These are phyloP conservation scores for Penicillium brasilianum DNA, from an alignment of 2,329 filamentous ascomycete genomes.

Conservation along the genomic window DNA sequence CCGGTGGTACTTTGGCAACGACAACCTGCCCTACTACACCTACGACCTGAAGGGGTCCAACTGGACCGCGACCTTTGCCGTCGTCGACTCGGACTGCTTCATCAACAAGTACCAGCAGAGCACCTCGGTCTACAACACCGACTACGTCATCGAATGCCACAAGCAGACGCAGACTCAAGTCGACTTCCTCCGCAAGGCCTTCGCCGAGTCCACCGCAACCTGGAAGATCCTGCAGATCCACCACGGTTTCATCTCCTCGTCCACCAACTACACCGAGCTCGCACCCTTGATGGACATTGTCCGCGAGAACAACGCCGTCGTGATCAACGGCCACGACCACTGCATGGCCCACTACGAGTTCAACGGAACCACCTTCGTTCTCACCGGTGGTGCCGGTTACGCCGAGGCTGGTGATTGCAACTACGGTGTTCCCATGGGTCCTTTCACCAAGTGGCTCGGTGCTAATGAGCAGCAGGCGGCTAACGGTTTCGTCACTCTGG, in stretches of 20 bases:
- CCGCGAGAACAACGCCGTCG: slow-evolving; percentile 23
- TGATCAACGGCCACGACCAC: slow-evolving; percentile 36
- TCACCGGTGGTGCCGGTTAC: slow-evolving; percentile 22
- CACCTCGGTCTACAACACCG: slow-evolving; percentile 30
- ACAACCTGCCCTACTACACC: slow-evolving; percentile 28
- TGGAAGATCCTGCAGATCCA: slow-evolving; percentile 36
- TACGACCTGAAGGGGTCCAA: slow-evolving; percentile 29
- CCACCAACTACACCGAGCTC: slow-evolving; percentile 29
- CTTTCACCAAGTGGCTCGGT: slow-evolving; percentile 30
- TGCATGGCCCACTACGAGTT: slow-evolving; percentile 32
- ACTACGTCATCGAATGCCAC: slow-evolving; percentile 29
- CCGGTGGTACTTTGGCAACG: slow-evolving; percentile 33
- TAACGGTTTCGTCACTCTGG: slow-evolving; percentile 36
- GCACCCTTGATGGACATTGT: slow-evolving; percentile 30
- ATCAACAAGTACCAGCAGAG: slow-evolving; percentile 28
- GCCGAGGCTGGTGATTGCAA: slow-evolving; percentile 32
- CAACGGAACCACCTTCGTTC: slow-evolving; percentile 32
- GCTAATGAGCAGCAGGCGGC: slow-evolving; percentile 28
- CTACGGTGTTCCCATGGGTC: slow-evolving; percentile 29
- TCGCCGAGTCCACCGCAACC: slow-evolving; percentile 28
- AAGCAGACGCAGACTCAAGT: slow-evolving; percentile 28
- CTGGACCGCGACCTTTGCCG: slow-evolving; percentile 33
- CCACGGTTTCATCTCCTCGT: slow-evolving; percentile 28
- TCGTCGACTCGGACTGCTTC: slow-evolving; percentile 35
- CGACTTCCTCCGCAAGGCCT: slow-evolving; percentile 28